A percentile compares a stretch with the other conserved stretches of the same genome.
These are phyloP conservation scores for Aspergillus luchuensis DNA, from an alignment of 2,329 filamentous ascomycete genomes.

Conservation along the genomic window DNA sequence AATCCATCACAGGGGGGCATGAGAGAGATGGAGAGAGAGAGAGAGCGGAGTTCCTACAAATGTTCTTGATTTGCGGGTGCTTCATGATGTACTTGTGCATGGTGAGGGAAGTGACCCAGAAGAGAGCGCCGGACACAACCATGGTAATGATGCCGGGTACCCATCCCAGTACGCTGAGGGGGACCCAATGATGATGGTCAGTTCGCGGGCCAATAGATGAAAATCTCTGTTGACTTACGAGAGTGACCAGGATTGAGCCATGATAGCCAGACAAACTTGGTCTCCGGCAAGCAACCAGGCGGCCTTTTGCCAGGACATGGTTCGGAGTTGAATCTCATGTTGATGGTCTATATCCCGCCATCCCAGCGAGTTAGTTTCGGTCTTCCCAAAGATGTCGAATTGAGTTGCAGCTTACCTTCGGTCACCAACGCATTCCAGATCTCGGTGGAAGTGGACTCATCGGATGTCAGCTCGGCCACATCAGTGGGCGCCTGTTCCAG, in stretches of 20 bases:
- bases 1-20: no score
- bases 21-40: neutral
- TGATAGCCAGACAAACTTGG: conserved; percentile 55
- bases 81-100: conserved; percentile 58
- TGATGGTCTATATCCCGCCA: neutral
- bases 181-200: neutral
- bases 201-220: neutral
- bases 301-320: conserved; percentile 57
- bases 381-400: neutral
- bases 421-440: conserved; percentile 5
- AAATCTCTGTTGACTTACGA: conserved; percentile 35
- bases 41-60: conserved; percentile 37
- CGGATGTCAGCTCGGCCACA: neutral
- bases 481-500: neutral
- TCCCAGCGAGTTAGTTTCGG: neutral
- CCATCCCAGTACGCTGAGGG: conserved; percentile 2
- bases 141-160: conserved; percentile 30
- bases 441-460: neutral
- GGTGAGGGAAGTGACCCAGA: conserved; percentile 55
- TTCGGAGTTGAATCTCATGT: conserved; percentile 54
- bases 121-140: conserved; percentile 47
- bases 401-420: neutral
- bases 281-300: conserved; percentile 53
- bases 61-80: conserved; percentile 52
- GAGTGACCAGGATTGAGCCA: conserved; percentile 55